These are phyloP conservation scores for Clavispora fructus DNA, from an alignment of 805 yeast genomes.

Conservation along the genomic window DNA sequence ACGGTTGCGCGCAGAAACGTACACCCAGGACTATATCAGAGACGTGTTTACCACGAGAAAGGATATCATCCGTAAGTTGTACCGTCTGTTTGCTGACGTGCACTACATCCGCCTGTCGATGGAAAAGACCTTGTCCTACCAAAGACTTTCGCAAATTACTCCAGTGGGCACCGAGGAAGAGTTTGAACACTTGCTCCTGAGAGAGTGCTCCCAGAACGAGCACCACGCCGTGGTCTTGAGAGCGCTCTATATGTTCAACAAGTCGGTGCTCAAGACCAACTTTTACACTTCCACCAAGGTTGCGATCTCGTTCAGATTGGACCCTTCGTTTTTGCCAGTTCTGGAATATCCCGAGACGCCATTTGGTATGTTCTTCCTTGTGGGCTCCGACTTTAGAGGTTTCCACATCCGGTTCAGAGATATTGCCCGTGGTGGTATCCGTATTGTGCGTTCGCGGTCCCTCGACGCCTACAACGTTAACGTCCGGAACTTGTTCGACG, in stretches of 20 bases:
- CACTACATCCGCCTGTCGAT: conserved; percentile 73
- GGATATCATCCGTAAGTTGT: conserved; percentile 72
- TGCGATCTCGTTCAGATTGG: conserved; percentile 87
- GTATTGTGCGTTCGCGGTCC: conserved; percentile 86
- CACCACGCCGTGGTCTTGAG: conserved; percentile 72
- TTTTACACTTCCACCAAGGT: conserved; percentile 92
- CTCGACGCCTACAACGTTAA: conserved; percentile 81
- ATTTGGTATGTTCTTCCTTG: conserved; percentile 90
- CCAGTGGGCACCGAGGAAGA: conserved; percentile 73
- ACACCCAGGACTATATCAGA: conserved; percentile 76
- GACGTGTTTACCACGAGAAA: conserved; percentile 69
- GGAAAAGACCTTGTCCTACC: conserved; percentile 80
- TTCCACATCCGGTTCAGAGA: conserved; percentile 96
- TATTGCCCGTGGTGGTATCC: conserved; percentile 96
- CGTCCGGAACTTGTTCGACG: conserved; percentile 87
- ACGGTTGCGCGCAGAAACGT: conserved; percentile 88
- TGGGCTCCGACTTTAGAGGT: conserved; percentile 95
- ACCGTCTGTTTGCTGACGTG: conserved; percentile 84
- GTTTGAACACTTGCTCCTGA: conserved; percentile 60
- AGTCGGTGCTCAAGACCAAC: conserved; percentile 85
- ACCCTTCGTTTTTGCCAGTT: conserved; percentile 78
- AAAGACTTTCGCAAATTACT: conserved; percentile 72
- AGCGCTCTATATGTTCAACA: conserved; percentile 80
- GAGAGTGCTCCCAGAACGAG: conserved; percentile 76
- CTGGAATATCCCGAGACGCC: conserved; percentile 90